Conservation (phyloP, 2,329 filamentous ascomycete genomes). For the Hypoxylon rubiginosum region DNA sequence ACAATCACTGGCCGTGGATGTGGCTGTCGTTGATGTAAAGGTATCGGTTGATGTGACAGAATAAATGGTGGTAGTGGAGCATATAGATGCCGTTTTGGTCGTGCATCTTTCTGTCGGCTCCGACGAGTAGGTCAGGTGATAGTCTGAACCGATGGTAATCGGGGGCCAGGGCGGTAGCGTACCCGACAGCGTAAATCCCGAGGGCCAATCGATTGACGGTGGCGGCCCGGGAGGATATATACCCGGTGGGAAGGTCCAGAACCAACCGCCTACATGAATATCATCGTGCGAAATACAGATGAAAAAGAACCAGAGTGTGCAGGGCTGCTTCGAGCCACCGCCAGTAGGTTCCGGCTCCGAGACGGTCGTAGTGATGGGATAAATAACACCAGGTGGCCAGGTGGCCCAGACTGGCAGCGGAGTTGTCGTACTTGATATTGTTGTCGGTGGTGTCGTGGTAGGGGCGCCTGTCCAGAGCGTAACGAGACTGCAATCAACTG, state of each 20-base stretch:
- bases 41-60: background rate
- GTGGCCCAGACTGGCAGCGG: slow-evolving; percentile 16
- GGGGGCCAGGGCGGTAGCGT: background rate
- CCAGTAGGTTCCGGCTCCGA: slow-evolving; percentile 16
- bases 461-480: background rate
- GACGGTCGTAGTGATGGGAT: slow-evolving; percentile 3
- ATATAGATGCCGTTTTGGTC: background rate
- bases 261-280: background rate
- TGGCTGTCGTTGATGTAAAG: background rate
- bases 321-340: slow-evolving; percentile 6
- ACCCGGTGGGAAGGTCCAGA: background rate
- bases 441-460: background rate
- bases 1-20: background rate
- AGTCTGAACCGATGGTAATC: background rate
- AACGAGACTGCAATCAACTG: background rate
- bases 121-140: background rate
- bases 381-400: slow-evolving; percentile 22
- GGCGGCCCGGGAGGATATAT: background rate
- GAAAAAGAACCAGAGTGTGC: slow-evolving; percentile 14
- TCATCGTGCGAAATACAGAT: background rate
- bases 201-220: background rate
- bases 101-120: background rate
- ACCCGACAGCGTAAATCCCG: background rate
- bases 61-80: background rate
- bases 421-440: background rate